Conservation (phyloP, 495 filamentous ascomycete species). For the Penicillium cosmopolitanum region DNA sequence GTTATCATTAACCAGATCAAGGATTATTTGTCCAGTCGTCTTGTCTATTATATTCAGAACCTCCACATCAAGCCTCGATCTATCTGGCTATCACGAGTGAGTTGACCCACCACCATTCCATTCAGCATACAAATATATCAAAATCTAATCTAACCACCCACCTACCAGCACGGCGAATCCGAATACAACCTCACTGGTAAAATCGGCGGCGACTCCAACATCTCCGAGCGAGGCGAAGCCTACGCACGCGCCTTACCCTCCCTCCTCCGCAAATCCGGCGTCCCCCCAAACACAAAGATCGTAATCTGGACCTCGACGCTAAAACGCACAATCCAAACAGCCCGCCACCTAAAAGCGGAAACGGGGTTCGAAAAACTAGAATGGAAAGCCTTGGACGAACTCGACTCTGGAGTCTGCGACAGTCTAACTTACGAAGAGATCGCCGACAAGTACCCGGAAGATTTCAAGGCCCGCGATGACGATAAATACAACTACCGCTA, state of each 20-base stretch:
- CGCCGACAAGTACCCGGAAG: constrained; percentile 84
- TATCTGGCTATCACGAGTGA: constrained; percentile 93
- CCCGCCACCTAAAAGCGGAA: constrained; percentile 66
- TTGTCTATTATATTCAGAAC: constrained; percentile 98
- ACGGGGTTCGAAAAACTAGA: constrained; percentile 86
- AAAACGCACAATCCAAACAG: constrained; percentile 89
- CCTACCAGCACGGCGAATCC: constrained; percentile 83
- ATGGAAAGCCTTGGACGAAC: constrained; percentile 98
- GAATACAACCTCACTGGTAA: constrained; percentile 83
- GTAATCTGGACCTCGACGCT: constrained; percentile 98
- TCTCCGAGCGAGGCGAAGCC: constrained; percentile 83
- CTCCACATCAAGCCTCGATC: constrained; percentile 96
- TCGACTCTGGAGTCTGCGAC: constrained; percentile 95
- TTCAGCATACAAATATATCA: background rate
- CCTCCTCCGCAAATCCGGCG: constrained; percentile 73
- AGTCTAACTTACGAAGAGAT: constrained; percentile 95
- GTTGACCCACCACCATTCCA: constrained; percentile 28
- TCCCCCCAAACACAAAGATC: constrained; percentile 77
- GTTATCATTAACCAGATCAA: constrained; percentile 97
- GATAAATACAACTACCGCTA: constrained; percentile 99
- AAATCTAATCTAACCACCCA: background rate
- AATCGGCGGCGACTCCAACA: constrained; percentile 87
- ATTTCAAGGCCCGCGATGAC: constrained; percentile 91
- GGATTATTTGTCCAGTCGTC: constrained; percentile 92
- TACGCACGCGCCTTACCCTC: constrained; percentile 83